These are phyloP conservation scores for Stagonosporopsis chrysanthemi DNA, from an alignment of 2,329 filamentous ascomycete species.

Conservation along the genomic window DNA sequence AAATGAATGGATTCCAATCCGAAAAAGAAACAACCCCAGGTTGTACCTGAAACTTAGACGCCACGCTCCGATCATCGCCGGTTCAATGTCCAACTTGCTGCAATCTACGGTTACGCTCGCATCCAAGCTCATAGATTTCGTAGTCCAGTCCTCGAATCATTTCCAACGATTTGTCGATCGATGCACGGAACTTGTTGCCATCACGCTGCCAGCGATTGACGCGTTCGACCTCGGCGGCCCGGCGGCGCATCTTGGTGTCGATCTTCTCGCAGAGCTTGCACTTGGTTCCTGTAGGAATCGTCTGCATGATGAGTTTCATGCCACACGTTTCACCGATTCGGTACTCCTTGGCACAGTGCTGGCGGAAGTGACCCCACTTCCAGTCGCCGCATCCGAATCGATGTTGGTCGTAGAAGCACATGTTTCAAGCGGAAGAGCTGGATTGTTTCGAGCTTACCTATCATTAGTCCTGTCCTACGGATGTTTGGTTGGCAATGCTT, in stretches of 20 bases:
- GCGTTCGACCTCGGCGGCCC: constrained; percentile 76
- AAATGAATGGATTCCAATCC: constrained; percentile 44
- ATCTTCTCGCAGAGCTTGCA: constrained; percentile 92
- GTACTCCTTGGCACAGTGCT: constrained; percentile 94
- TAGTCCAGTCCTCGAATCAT: constrained; percentile 74
- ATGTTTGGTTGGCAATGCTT: constrained; percentile 40
- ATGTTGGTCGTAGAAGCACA: constrained; percentile 97
- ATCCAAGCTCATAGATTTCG: constrained; percentile 71
- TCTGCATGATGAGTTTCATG: constrained; percentile 85
- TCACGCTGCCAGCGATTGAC: constrained; percentile 80
- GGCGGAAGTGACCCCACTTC: constrained; percentile 92
- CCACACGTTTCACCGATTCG: constrained; percentile 96
- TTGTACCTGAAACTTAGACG: constrained; percentile 50
- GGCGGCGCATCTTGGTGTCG: constrained; percentile 80
- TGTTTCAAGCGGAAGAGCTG: constrained; percentile 55
- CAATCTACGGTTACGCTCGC: constrained; percentile 58
- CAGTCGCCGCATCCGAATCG: constrained; percentile 86
- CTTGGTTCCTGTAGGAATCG: constrained; percentile 66
- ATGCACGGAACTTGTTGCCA: constrained; percentile 65
- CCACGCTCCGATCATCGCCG: constrained; percentile 31
- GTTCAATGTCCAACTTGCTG: constrained; percentile 45
- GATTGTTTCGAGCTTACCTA: constrained; percentile 35
- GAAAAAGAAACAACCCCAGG: constrained; percentile 34
- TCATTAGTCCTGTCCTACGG: constrained; percentile 38
- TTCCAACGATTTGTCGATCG: constrained; percentile 71